A percentile compares a stretch with the other conserved stretches of the same genome.
phyloP scores from a whole-genome alignment of 2,329 filamentous ascomycete genomes.

The Penicillium griseofulvum region DNA sequence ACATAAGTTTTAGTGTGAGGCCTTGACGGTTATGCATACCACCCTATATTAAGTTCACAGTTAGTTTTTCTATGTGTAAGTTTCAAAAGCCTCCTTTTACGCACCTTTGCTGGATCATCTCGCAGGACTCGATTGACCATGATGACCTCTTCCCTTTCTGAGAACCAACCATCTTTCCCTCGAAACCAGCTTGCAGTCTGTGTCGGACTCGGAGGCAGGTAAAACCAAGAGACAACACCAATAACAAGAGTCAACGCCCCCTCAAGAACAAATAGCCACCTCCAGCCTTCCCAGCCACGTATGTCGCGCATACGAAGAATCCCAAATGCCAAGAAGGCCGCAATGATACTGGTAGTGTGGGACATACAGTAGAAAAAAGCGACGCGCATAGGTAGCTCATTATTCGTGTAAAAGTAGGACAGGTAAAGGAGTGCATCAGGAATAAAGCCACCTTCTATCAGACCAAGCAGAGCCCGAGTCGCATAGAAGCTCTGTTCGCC shows the following conservation, averaged over 20 bases:
- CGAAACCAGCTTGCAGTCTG: conserved; percentile 60
- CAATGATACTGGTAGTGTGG: background rate
- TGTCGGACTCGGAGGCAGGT: conserved; percentile 60
- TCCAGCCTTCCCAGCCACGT: conserved; percentile 5
- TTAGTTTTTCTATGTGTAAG: background rate
- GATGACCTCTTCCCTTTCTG: conserved; percentile 62
- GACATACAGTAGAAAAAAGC: background rate
- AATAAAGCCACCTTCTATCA: conserved; percentile 50
- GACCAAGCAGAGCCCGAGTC: conserved; percentile 45
- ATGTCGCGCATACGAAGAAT: conserved; percentile 9
- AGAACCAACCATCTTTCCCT: conserved; percentile 58
- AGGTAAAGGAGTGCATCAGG: conserved; percentile 21
- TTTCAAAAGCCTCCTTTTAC: accelerated
- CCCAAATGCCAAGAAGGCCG: conserved; percentile 6
- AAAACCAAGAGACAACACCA: conserved; percentile 36
- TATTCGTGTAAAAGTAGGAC: conserved; percentile 5
- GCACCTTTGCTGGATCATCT: conserved; percentile 51
- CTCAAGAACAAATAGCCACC: conserved; percentile 9
- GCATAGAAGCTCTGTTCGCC: conserved; percentile 43
- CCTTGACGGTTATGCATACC: conserved; percentile 33
- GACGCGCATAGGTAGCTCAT: conserved; percentile 2
- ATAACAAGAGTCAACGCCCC: conserved; percentile 4
- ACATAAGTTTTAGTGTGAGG: conserved; percentile 25
- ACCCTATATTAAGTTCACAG: conserved; percentile 3
- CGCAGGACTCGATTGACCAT: conserved; percentile 58